Base-by-base conservation (phyloP, 805 yeast genomes). In the Lipomyces lipofer region DNA sequence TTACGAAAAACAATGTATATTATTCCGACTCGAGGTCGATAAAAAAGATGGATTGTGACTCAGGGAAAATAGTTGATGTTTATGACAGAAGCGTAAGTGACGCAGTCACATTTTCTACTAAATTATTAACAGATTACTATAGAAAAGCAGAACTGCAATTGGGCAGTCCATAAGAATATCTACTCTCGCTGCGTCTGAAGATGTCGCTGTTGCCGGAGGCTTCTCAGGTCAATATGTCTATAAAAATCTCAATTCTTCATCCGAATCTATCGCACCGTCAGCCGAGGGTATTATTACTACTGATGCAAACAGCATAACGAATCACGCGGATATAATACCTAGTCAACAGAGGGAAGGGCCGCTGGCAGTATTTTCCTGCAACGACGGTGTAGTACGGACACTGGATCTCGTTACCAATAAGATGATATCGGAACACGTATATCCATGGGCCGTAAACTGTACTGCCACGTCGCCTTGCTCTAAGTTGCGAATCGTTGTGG, bases 371-470 rank as follows among this genome's bases (percentile, higher is more conserved):
- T 68, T 81, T 17, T 78, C 84, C 1, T 76, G 82, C 13, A 82
- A 82, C 65, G 85, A 82, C 60, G 67, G 69, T 17, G 57, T 60
- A 21, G 62, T 82, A 25, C 67, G 82, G 22, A 63, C 67, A 2
- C 69, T 77, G 40, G 81, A 81, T 63, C 49, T 75, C 22, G 48
- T 33, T 0, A 64, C 66, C 8, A 62, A 55, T 54, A 48, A 52
- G 49, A 53, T 55, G 27, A 55, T 56, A 33, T 56, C 57, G 5
- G 52, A 46, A 27, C 52, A 50, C 33, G 47, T 52, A 13, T 71
- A 74, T 44, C 78, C 76, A 3, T 79, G 78, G 67, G 79, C 85
- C 0, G 68, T 78, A 7, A 83, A 82, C 63, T 75, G 82, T 53
- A 65, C 79, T 0, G 70, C 81, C 0, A 61, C 71, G 17, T 74